These are phyloP conservation scores for Coemansia sp. DNA, from an alignment of 192 early-diverging fungal genomes.

Conservation along the genomic window DNA sequence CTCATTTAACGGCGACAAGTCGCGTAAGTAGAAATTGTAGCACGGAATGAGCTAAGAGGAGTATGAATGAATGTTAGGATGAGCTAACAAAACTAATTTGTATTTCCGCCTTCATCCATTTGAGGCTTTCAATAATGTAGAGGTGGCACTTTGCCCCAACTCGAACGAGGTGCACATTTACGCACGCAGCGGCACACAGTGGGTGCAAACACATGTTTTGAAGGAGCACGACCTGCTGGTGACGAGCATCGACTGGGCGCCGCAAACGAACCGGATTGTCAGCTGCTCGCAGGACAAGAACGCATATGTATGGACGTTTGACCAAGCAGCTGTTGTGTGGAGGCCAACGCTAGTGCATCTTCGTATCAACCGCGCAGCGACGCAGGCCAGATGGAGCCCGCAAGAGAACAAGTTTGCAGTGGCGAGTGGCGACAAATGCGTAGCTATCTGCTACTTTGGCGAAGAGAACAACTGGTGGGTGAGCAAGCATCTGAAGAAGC, in stretches of 20 bases:
- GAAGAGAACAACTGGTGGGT: conserved; percentile 97
- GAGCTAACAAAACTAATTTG: neutral
- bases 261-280: conserved; percentile 90
- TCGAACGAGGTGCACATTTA: conserved; percentile 91
- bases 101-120: neutral
- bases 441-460: conserved; percentile 94
- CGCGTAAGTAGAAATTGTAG: conserved; percentile 58
- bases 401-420: conserved; percentile 98
- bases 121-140: conserved; percentile 46
- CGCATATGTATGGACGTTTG: conserved; percentile 94
- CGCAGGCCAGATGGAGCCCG: conserved; percentile 90
- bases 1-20: conserved; percentile 86
- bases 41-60: neutral
- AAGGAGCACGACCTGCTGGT: conserved; percentile 94
- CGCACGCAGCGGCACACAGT: conserved; percentile 57
- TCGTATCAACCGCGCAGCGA: conserved; percentile 95
- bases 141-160: conserved; percentile 89
- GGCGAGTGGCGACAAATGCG: conserved; percentile 85
- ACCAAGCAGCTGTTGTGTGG: conserved; percentile 62
- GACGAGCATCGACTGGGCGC: conserved; percentile 94
- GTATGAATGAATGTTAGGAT: neutral
- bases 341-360: conserved; percentile 88
- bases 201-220: conserved; percentile 67
- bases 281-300: conserved; percentile 98
- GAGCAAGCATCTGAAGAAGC: conserved; percentile 92